Conservation (phyloP, 1,139 yeast genomes). For the Lodderomyces orthopsilosis region DNA sequence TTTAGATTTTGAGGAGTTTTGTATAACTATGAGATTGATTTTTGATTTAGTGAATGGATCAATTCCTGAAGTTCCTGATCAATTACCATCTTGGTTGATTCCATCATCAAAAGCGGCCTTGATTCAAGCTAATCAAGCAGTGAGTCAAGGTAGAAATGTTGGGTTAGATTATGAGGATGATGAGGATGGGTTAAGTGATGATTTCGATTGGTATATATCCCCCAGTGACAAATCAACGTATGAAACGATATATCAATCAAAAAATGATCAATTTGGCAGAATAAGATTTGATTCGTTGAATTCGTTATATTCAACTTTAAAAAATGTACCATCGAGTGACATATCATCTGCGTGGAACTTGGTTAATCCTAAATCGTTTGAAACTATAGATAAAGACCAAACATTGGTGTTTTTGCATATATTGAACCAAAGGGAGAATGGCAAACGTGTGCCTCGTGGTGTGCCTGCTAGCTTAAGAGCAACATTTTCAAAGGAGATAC, state of each 20-base stretch:
- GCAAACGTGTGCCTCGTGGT: slow-evolving; percentile 85
- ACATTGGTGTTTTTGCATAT: slow-evolving; percentile 86
- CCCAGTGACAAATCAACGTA: slow-evolving; percentile 80
- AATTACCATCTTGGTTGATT: slow-evolving; percentile 85
- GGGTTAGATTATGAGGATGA: slow-evolving; percentile 40
- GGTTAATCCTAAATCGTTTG: slow-evolving; percentile 84
- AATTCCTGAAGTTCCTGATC: slow-evolving; percentile 57
- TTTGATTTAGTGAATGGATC: slow-evolving; percentile 87
- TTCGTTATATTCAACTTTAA: slow-evolving; percentile 65
- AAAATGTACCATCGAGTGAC: slow-evolving; percentile 77
- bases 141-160: slow-evolving; percentile 33
- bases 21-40: slow-evolving; percentile 92
- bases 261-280: slow-evolving; percentile 80
- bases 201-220: slow-evolving; percentile 94
- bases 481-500: slow-evolving; percentile 82
- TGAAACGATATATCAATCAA: slow-evolving; percentile 72
- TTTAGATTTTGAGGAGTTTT: slow-evolving; percentile 94
- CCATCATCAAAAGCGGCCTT: slow-evolving; percentile 87
- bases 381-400: slow-evolving; percentile 91
- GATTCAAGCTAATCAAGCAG: slow-evolving; percentile 75
- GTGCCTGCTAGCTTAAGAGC: slow-evolving; percentile 93
- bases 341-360: slow-evolving; percentile 93
- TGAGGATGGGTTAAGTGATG: slow-evolving; percentile 60
- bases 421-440: slow-evolving; percentile 84
- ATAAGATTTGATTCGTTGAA: slow-evolving; percentile 70